Evolutionary conservation across 2,329 filamentous ascomycete species (phyloP), one percentile per base, ranked within the genome.

Genomic region (Chalaropsis ovoidea): DNA sequence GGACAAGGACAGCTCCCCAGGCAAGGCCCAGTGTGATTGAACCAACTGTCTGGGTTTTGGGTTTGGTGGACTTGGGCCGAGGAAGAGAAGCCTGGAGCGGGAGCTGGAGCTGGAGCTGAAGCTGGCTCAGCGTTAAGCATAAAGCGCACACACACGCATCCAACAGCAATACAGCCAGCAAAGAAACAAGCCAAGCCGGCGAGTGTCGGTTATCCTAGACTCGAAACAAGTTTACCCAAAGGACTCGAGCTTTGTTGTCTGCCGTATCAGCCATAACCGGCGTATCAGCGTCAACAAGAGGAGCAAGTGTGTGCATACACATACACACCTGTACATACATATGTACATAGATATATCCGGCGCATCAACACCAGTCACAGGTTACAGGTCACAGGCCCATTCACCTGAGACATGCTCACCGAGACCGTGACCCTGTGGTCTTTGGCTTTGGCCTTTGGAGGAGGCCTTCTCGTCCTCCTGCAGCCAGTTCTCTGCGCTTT

Each of bases 341-440:
- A 49, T 19, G n/a, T 19, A 49, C 45, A 49, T 27, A 54, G 19
- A 24, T 56, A 27, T 2, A 19, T 49, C 7, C 45, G 47, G 24
- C 24, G 47, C 47, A 52, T 52, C 8, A 52, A 52, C 19, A 19
- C 47, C 19, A 52, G 52, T 31, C 52, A 58, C 52, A 47, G 43
- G 15, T 5, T 15, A 47, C 43, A 17, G 43, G 43, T 35, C 52
- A 58, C 2, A 39, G 24, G 52, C 13, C 17, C 27, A 19, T 35
- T 11, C 52, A 58, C 52, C 52, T 58, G 52, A 58, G 52, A 58
- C 52, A 58, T 52, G 19, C 27, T 58, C 52, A 58, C 27, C 52
- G 24, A 58, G 27, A 58, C 52, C 27, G 24, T 62, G 52, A 58
- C n/a, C 52, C 24, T 22, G 13, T 52, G 19, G 47, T 5, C 24